Conservation (phyloP, 164 flowering plant genomes). For the Sextonia rubra region DNA sequence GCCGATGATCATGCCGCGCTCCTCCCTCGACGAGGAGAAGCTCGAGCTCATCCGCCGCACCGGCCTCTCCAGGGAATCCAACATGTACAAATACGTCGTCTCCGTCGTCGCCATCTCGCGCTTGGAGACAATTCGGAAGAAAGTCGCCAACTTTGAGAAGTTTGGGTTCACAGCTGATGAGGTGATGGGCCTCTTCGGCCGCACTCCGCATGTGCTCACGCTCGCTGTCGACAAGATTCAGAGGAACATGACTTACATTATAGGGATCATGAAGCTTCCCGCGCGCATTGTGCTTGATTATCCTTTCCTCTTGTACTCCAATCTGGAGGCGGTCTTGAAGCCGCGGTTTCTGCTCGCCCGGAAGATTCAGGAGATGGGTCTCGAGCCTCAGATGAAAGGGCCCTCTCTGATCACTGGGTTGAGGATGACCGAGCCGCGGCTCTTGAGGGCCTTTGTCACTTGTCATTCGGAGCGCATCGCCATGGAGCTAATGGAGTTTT, state of each 20-base stretch:
- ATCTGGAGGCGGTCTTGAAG: slow-evolving; percentile 46
- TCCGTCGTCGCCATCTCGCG: slow-evolving; percentile 53
- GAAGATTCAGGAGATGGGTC: slow-evolving; percentile 48
- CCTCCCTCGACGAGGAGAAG: slow-evolving; percentile 43
- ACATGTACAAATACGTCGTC: slow-evolving; percentile 59
- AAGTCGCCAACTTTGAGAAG: slow-evolving; percentile 50
- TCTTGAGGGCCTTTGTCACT: slow-evolving; percentile 36
- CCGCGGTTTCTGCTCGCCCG: slow-evolving; percentile 40
- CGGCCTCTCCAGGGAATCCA: slow-evolving; percentile 37
- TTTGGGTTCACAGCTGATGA: slow-evolving; percentile 59
- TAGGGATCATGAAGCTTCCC: slow-evolving; percentile 47
- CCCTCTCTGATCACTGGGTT: slow-evolving; percentile 36
- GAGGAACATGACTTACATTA: slow-evolving; percentile 58
- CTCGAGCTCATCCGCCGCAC: slow-evolving; percentile 42
- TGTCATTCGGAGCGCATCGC: slow-evolving; percentile 44
- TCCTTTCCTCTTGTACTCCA: slow-evolving; percentile 40
- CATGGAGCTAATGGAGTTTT: slow-evolving; percentile 36
- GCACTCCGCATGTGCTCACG: slow-evolving; percentile 44
- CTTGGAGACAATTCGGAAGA: slow-evolving; percentile 45
- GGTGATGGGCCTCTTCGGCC: slow-evolving; percentile 36
- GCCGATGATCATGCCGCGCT: slow-evolving; percentile 54
- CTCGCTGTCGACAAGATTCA: slow-evolving; percentile 60
- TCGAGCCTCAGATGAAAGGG: slow-evolving; percentile 40
- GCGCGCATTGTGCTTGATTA: slow-evolving; percentile 29
- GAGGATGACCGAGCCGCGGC: slow-evolving; percentile 57